A percentile compares a stretch with the other conserved stretches of the same genome.
Conservation (phyloP, 768 basidiomycete genomes). For the Boletus huronensis region DNA sequence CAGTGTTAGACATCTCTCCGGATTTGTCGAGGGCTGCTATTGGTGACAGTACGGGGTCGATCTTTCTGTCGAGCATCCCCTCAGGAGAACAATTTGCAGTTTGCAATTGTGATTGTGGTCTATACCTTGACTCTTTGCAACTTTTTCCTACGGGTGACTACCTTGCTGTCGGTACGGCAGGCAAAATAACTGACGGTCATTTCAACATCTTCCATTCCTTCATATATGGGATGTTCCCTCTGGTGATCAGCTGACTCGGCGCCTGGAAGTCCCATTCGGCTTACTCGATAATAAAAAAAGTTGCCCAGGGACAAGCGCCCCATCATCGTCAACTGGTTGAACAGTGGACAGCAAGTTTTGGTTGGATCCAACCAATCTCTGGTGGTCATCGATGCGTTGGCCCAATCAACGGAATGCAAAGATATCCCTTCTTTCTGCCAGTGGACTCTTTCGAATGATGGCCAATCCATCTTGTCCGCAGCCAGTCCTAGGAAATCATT, state of each 20-base stretch:
- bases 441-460: background rate
- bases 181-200: background rate
- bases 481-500: background rate
- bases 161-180: background rate
- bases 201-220: background rate
- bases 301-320: background rate
- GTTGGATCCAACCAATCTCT: background rate
- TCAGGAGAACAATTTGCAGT: background rate
- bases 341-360: background rate
- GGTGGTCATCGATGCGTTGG: background rate
- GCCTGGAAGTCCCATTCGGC: background rate
- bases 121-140: background rate
- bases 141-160: background rate
- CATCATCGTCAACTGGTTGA: background rate
- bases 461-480: background rate
- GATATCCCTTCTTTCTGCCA: background rate
- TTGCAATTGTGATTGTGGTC: background rate
- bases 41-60: background rate
- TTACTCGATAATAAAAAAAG: background rate
- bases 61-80: background rate
- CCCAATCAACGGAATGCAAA: background rate
- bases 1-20: background rate
- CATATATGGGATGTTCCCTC: background rate
- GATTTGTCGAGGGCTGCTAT: background rate
- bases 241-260: background rate